Conservation (phyloP, 2,329 filamentous ascomycete genomes). For the Fusarium mexicanum region DNA sequence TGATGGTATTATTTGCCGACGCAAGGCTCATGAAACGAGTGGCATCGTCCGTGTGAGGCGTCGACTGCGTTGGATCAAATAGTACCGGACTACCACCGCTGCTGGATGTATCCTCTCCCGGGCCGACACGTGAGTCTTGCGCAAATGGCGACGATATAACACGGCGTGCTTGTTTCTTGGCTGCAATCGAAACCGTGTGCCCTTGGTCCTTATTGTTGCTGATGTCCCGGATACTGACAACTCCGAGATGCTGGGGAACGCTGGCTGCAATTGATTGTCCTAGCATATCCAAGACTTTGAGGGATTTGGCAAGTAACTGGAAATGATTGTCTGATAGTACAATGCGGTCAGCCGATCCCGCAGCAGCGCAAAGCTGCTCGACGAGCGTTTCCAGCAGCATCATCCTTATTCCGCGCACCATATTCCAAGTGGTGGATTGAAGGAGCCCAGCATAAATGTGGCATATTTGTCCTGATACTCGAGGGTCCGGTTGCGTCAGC, state of each 20-base stretch:
- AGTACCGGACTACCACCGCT: conserved; percentile 47
- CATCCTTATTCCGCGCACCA: conserved; percentile 57
- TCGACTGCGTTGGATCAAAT: conserved; percentile 52
- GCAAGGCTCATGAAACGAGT: conserved; percentile 60
- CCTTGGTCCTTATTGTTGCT: conserved; percentile 34
- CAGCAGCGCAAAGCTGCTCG: conserved; percentile 49
- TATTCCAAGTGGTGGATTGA: conserved; percentile 60
- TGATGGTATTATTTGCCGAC: conserved; percentile 58
- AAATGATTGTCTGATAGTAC: conserved; percentile 46
- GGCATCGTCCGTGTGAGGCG: conserved; percentile 49
- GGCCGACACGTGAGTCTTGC: conserved; percentile 36
- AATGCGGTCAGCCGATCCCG: conserved; percentile 28
- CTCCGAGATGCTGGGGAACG: conserved; percentile 60
- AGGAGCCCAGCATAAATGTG: conserved; percentile 58
- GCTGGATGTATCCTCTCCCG: conserved; percentile 7
- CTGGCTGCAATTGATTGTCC: conserved; percentile 56
- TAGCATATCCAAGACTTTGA: conserved; percentile 52
- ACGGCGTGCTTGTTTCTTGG: conserved; percentile 43
- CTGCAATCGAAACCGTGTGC: conserved; percentile 41
- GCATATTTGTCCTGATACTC: conserved; percentile 54
- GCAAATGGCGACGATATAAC: conserved; percentile 42
- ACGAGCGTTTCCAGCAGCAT: conserved; percentile 60
- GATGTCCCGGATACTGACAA: conserved; percentile 55
- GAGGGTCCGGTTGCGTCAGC: conserved; percentile 52
- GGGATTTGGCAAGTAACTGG: conserved; percentile 50